Base-by-base conservation (phyloP, 352 stramenopile species). In the Globisporangium irregulare region DNA sequence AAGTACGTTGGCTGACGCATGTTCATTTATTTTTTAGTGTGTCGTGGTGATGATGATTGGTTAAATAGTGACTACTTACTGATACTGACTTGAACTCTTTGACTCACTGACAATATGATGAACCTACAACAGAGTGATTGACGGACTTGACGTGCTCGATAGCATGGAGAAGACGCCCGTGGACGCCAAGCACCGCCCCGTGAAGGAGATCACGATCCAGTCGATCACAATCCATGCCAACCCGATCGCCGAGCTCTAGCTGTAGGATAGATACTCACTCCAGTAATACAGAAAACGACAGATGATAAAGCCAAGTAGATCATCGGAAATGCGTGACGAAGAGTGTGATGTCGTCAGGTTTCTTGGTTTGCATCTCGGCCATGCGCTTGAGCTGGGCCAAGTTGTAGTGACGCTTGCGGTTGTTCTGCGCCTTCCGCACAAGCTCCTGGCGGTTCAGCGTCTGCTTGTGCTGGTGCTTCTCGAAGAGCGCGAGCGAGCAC, bases 141-240 rank as follows among this genome's bases (percentile, higher is more conserved):
- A 99, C 73, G 97, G 97, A 29, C 97, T 98, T 73, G 97, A 99
- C 66, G 89, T 95, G n/a, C 76, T 99, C 51, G 97, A 99, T 76
- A 89, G 89, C 41, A 98, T 99, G 71, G 97, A 99, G 80, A 97
- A 98, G 73, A 74, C 96, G 18, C 94, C 93, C 3, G 91, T 98
- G 27, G 89, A 94, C 73, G 81, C 76, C 78, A 98, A 98, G 75
- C 87, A 95, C 76, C 86, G 86, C 3, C 92, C 93, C 34, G 56
- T 93, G 20, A 96, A 92, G 65, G 92, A 97, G 29, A 96, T 98
- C 57, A 65, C 87, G 32, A 86, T 98, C 67, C 82, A 97, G 59
- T 78, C 62, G 38, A 73, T 98, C 66, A 97, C 86, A 24, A 97
- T 98, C 72, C 94, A 98, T 73, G 93, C 94, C 34, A 98, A 98